These are phyloP conservation scores for Caloboletus firmus DNA, from an alignment of 1,284 basidiomycete species.

Conservation along the genomic window DNA sequence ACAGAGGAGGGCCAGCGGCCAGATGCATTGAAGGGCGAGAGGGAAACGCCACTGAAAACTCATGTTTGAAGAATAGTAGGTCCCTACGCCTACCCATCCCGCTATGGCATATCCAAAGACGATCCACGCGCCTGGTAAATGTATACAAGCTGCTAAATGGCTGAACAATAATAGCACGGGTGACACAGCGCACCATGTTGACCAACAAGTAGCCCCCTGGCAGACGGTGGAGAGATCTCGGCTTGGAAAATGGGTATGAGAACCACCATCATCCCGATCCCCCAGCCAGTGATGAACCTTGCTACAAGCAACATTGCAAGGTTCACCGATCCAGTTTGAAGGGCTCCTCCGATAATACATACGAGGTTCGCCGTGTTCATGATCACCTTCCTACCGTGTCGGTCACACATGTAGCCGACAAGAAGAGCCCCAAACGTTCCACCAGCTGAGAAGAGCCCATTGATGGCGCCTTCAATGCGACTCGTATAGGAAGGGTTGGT, in stretches of 20 bases:
- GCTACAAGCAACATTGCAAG: constrained; percentile 11
- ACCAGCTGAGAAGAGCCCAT: constrained; percentile 11
- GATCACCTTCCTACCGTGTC: constrained; percentile 11
- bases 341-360: not conserved
- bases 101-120: constrained; percentile 12
- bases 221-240: constrained; percentile 6
- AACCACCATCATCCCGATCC: constrained; percentile 17
- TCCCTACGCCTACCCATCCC: constrained; percentile 13
- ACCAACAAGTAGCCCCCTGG: constrained; percentile 15
- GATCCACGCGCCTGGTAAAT: constrained; percentile 13
- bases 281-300: constrained; percentile 18
- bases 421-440: constrained; percentile 8
- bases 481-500: not conserved
- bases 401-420: constrained; percentile 10
- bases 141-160: not conserved
- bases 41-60: constrained; percentile 21
- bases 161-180: not conserved
- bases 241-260: constrained; percentile 19
- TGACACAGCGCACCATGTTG: constrained; percentile 10
- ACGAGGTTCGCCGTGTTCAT: constrained; percentile 10
- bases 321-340: constrained; percentile 3
- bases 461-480: constrained; percentile 14
- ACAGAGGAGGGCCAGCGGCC: constrained; percentile 11
- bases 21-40: constrained; percentile 16
- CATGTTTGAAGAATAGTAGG: constrained; percentile 12